Conservation (phyloP, 768 basidiomycete genomes). For the Mrakia frigida region DNA sequence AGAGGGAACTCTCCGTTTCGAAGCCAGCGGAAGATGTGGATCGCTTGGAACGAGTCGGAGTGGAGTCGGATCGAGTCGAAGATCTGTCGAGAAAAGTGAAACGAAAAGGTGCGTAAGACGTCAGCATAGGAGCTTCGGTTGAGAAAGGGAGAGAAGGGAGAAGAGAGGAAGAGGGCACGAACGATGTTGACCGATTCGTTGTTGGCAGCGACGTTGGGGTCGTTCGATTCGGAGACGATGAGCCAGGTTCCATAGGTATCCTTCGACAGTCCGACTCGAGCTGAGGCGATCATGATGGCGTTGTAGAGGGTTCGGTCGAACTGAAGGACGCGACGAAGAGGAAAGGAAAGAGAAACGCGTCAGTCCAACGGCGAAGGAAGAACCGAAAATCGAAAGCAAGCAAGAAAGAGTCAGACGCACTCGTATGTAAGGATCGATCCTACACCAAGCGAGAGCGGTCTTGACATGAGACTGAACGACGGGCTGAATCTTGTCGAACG, state of each 20-base stretch:
- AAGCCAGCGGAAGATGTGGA: conserved; percentile 28
- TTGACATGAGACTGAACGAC: conserved; percentile 13
- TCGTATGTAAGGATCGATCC: conserved; percentile 29
- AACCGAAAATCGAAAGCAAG: not conserved
- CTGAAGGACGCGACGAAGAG: not conserved
- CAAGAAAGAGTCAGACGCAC: not conserved
- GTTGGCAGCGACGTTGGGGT: conserved; percentile 16
- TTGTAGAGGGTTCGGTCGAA: conserved; percentile 17
- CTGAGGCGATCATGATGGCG: conserved; percentile 27
- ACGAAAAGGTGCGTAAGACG: no score
- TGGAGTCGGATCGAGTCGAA: conserved; percentile 25
- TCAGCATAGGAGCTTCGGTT: not conserved
- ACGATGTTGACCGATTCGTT: conserved; percentile 31
- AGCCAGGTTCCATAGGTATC: conserved; percentile 23
- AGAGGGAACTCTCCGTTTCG: conserved; percentile 30
- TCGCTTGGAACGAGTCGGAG: not conserved
- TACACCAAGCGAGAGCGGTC: conserved; percentile 17
- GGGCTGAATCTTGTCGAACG: conserved; percentile 10
- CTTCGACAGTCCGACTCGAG: conserved; percentile 19
- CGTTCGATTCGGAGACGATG: conserved; percentile 16
- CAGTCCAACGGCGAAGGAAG: not conserved
- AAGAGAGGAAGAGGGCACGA: not conserved
- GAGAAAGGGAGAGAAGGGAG: not conserved
- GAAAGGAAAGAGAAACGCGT: not conserved
- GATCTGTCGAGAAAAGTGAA: conserved; percentile 1